A percentile compares a stretch with the other conserved stretches of the same genome.
These are phyloP conservation scores for Syncephalastrum monosporum DNA, from an alignment of 371 early-diverging fungal genomes.

Conservation along the genomic window DNA sequence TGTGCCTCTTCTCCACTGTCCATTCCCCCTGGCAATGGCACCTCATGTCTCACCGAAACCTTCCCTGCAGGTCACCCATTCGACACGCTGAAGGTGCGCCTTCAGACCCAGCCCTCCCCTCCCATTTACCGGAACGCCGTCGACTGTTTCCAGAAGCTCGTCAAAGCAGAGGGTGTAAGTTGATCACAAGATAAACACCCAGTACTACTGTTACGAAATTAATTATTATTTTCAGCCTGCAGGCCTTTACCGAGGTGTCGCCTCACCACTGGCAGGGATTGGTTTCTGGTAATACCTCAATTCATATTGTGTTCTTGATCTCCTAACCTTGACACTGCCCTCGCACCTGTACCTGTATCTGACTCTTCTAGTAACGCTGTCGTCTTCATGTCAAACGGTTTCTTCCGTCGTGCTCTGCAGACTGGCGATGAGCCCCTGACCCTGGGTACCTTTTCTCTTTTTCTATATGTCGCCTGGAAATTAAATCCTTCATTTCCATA, in stretches of 20 bases:
- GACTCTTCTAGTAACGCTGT: conserved; percentile 70
- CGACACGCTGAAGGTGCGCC: conserved; percentile 79
- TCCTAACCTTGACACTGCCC: background rate
- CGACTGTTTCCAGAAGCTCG: conserved; percentile 68
- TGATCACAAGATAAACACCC: background rate
- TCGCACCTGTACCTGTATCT: too few species aligned
- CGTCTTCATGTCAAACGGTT: conserved; percentile 80
- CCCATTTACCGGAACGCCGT: conserved; percentile 71
- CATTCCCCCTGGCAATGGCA: background rate
- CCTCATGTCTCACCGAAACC: background rate
- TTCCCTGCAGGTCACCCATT: conserved; percentile 64
- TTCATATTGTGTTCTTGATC: background rate
- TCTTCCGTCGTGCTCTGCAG: conserved; percentile 67
- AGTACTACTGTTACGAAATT: background rate
- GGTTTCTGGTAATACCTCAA: conserved; percentile 67
- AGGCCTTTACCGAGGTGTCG: conserved; percentile 83
- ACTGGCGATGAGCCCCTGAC: conserved; percentile 49
- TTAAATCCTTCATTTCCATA: conserved; percentile 8
- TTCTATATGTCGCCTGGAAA: background rate
- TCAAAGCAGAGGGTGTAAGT: conserved; percentile 76
- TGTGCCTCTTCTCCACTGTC: conserved; percentile 1
- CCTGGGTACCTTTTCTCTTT: conserved; percentile 21
- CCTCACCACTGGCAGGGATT: conserved; percentile 83
- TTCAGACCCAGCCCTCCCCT: conserved; percentile 76
- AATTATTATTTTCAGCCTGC: conserved; percentile 34